Evolutionary conservation across 352 stramenopile species (phyloP).

Genomic region (Albugo candida): DNA sequence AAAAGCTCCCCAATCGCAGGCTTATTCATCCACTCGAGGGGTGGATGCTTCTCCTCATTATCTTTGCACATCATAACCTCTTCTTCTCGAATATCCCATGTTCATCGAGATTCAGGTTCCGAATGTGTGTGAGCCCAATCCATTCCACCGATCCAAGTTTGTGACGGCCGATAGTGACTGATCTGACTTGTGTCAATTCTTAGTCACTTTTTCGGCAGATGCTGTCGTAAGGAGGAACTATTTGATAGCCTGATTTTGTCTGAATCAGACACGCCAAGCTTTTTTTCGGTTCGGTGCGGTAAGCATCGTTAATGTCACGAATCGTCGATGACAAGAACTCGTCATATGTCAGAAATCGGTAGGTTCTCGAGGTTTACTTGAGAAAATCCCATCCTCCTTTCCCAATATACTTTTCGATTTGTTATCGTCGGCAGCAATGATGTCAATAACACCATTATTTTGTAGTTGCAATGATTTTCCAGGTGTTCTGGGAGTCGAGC

Average conservation of each 20-base stretch:
- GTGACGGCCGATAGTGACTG: constrained; percentile 62
- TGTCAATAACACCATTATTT: constrained; percentile 28
- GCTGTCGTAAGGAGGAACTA: constrained; percentile 39
- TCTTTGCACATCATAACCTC: constrained; percentile 76
- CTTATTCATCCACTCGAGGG: constrained; percentile 51
- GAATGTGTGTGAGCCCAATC: constrained; percentile 61
- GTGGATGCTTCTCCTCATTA: constrained; percentile 55
- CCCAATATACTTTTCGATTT: constrained; percentile 9
- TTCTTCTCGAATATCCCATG: constrained; percentile 61
- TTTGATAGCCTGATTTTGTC: constrained; percentile 67
- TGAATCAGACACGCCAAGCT: constrained; percentile 32
- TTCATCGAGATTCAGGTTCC: constrained; percentile 56
- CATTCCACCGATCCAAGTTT: constrained; percentile 60
- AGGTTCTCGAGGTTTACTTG: constrained; percentile 6
- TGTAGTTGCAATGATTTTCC: too few relatives aligned
- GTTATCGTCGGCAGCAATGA: constrained; percentile 46
- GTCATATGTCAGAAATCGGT: constrained; percentile 52
- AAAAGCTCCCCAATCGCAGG: constrained; percentile 61
- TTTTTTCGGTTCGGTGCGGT: constrained; percentile 8
- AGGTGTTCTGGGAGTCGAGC: too few relatives aligned
- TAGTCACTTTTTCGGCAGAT: constrained; percentile 49
- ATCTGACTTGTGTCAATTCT: constrained; percentile 45
- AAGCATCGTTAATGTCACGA: constrained; percentile 17
- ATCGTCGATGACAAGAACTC: constrained; percentile 56
- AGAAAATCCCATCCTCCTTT: too few relatives aligned